Percentiles rank a stretch among this genome's conserved stretches.
Evolutionary conservation across 2,329 filamentous ascomycete species (phyloP).

Genomic region (Xylariales sp.): DNA sequence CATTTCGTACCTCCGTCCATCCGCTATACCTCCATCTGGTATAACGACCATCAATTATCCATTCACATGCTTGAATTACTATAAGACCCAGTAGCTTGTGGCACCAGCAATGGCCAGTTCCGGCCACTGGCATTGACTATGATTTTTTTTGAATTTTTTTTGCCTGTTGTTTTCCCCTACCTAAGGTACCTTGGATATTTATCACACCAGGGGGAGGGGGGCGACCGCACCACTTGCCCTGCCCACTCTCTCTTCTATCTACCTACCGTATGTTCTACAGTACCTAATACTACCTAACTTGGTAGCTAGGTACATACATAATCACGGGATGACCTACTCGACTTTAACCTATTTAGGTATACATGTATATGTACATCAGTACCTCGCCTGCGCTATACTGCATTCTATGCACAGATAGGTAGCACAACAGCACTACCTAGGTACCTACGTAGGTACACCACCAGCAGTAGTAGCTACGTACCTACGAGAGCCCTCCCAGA

Average conservation of each 20-base stretch:
- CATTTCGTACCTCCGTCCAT: not conserved
- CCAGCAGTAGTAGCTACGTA: no score
- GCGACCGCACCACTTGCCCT: no score
- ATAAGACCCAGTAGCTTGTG: slow-evolving; percentile 28
- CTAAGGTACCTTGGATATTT: not conserved
- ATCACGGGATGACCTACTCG: not conserved
- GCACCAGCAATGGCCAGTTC: slow-evolving; percentile 28
- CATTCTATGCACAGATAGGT: slow-evolving; percentile 17
- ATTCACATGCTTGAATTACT: slow-evolving; percentile 13
- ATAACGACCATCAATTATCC: slow-evolving; percentile 7
- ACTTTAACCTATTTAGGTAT: slow-evolving; percentile 10
- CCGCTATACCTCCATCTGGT: slow-evolving; percentile 5
- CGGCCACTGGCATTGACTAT: slow-evolving; percentile 29
- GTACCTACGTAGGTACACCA: no score
- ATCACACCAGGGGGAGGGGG: no score
- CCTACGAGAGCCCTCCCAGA: slow-evolving; percentile 8
- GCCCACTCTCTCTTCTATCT: no score
- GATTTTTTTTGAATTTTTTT: not conserved
- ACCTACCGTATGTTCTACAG: no score
- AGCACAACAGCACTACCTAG: slow-evolving; percentile 10
- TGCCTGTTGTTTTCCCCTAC: not conserved
- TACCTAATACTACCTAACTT: not conserved
- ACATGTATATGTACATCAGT: slow-evolving; percentile 25
- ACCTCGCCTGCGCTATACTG: slow-evolving; percentile 10
- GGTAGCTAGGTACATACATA: not conserved